phyloP scores from a whole-genome alignment of 306 rosid genomes.

The Coriaria nepalensis region DNA sequence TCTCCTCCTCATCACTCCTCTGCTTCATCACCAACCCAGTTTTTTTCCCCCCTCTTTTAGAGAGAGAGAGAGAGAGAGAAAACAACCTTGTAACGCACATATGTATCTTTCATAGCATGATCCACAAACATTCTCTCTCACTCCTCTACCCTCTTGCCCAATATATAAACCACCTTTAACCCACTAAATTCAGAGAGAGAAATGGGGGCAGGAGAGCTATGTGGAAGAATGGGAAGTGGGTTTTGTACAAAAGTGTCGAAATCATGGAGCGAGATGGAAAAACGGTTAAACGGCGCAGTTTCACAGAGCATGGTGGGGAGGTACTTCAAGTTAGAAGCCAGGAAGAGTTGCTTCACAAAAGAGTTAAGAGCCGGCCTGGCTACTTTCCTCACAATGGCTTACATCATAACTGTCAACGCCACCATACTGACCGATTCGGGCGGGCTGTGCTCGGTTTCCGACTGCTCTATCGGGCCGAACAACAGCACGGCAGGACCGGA shows the following conservation, averaged over 20 bases:
- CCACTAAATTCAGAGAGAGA: background rate
- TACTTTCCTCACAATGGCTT: conserved; percentile 92
- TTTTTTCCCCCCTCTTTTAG: too few relatives aligned
- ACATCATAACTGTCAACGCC: conserved; percentile 88
- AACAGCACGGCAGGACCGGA: conserved; percentile 27
- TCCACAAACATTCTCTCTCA: too few relatives aligned
- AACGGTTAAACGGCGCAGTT: conserved; percentile 30
- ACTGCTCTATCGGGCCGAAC: conserved; percentile 37
- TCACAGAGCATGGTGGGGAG: conserved; percentile 44
- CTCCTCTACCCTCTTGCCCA: too few relatives aligned
- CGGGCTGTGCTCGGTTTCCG: conserved; percentile 46
- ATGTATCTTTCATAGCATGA: too few relatives aligned
- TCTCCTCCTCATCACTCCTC: too few relatives aligned
- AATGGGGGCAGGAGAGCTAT: conserved; percentile 40
- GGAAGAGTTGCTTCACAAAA: conserved; percentile 51
- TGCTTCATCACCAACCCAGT: too few relatives aligned
- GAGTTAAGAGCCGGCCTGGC: conserved; percentile 75
- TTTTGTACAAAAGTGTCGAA: conserved; percentile 10
- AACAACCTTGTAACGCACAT: too few relatives aligned
- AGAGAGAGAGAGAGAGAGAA: too few relatives aligned
- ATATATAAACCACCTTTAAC: too few relatives aligned
- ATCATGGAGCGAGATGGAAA: conserved; percentile 36
- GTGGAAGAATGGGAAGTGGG: conserved; percentile 22
- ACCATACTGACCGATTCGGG: conserved; percentile 68
- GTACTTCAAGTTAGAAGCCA: conserved; percentile 58